Percentiles rank a stretch among this genome's conserved stretches.
phyloP scores from a whole-genome alignment of 202 grass and related monocot genomes.

The Dendrocalamus latiflorus region DNA sequence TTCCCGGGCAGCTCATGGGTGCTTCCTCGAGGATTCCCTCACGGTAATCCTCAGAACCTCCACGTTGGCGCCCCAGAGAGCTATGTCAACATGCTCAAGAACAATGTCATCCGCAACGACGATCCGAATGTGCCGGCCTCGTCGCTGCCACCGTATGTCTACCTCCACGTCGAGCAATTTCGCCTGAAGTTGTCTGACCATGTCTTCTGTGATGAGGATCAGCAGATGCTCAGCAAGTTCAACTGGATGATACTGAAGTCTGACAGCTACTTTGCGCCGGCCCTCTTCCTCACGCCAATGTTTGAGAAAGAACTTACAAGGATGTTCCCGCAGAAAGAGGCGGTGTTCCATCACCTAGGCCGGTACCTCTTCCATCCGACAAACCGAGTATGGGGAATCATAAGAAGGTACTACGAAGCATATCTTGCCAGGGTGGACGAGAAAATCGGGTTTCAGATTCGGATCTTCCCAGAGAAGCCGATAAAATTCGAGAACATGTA shows the following conservation, averaged over 20 bases:
- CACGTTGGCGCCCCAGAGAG: constrained; percentile 46
- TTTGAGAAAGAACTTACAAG: constrained; percentile 52
- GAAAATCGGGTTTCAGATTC: constrained; percentile 77
- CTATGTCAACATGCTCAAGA: constrained; percentile 81
- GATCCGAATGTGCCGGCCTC: constrained; percentile 5
- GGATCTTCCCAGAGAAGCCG: constrained; percentile 68
- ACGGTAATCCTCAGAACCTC: constrained; percentile 37
- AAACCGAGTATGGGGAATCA: constrained; percentile 71
- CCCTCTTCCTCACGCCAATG: constrained; percentile 61
- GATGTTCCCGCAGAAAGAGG: constrained; percentile 69
- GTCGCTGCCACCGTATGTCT: constrained; percentile 61
- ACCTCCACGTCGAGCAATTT: constrained; percentile 62
- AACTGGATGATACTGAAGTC: constrained; percentile 80
- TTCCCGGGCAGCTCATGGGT: constrained; percentile 82
- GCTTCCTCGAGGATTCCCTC: constrained; percentile 57
- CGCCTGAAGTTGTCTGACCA: constrained; percentile 50
- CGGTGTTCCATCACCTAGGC: constrained; percentile 85
- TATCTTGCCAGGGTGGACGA: constrained; percentile 68
- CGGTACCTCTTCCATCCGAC: constrained; percentile 81
- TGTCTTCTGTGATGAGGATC: constrained; percentile 80
- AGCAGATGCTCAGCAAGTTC: constrained; percentile 54
- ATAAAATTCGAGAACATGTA: constrained; percentile 76
- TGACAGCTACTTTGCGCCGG: constrained; percentile 82
- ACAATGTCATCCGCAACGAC: constrained; percentile 28
- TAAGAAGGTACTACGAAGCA: constrained; percentile 68